Evolutionary conservation across 1,284 basidiomycete genomes (phyloP).

Genomic region (Peniophora sp.): DNA sequence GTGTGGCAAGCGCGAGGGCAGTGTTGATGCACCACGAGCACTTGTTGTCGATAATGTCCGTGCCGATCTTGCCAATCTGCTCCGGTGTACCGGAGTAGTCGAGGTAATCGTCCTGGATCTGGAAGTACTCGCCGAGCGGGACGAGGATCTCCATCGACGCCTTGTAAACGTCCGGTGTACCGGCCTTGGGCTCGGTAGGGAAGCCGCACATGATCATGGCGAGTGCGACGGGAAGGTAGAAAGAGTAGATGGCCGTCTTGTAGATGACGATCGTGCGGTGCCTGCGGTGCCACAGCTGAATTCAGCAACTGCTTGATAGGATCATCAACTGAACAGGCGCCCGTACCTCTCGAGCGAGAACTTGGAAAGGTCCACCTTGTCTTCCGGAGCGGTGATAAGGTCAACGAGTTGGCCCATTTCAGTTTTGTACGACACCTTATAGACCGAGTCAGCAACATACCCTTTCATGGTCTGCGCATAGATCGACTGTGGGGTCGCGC

Average conservation of each 20-base stretch:
- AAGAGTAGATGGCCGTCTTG: constrained; percentile 98
- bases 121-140: constrained; percentile 97
- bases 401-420: constrained; percentile 96
- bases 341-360: constrained; percentile 81
- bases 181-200: constrained; percentile 38
- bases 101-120: constrained; percentile 97
- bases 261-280: constrained; percentile 93
- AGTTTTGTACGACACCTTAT: constrained; percentile 82
- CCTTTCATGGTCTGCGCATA: too few species aligned
- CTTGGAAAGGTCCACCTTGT: constrained; percentile 78
- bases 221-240: constrained; percentile 96
- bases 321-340: background rate
- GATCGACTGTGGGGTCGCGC: too few species aligned
- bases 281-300: constrained; percentile 30
- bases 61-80: constrained; percentile 94
- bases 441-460: background rate
- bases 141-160: constrained; percentile 81
- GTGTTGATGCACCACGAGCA: constrained; percentile 97
- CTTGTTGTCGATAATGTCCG: constrained; percentile 98
- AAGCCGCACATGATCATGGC: constrained; percentile 82
- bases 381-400: constrained; percentile 91
- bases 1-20: constrained; percentile 58
- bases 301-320: too few species aligned
- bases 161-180: constrained; percentile 59
- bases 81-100: constrained; percentile 90